Conservation (phyloP, 208 protist species). For the Angomonas ambiguus region DNA sequence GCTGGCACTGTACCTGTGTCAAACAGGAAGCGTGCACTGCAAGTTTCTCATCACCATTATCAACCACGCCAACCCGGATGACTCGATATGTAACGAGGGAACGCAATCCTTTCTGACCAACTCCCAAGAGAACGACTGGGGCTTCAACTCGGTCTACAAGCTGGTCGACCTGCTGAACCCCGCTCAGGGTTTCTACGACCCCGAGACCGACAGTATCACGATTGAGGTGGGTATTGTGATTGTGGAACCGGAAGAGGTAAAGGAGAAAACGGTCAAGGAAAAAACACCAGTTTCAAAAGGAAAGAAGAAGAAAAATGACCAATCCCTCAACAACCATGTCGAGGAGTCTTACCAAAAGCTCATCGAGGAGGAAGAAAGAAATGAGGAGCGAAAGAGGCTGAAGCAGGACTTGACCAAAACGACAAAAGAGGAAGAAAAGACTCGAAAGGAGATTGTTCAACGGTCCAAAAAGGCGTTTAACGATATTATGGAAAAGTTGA, state of each 20-base stretch:
- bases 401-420: slow-evolving; percentile 76
- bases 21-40: slow-evolving; percentile 87
- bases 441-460: slow-evolving; percentile 77
- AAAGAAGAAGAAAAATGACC: slow-evolving; percentile 47
- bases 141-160: slow-evolving; percentile 89
- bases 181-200: slow-evolving; percentile 64
- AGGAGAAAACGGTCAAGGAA: slow-evolving; percentile 23
- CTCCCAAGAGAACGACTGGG: slow-evolving; percentile 90
- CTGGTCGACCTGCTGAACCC: slow-evolving; percentile 77
- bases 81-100: slow-evolving; percentile 89
- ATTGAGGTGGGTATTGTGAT: slow-evolving; percentile 89
- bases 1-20: slow-evolving; percentile 87
- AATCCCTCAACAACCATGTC: slow-evolving; percentile 45
- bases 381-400: slow-evolving; percentile 58
- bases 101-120: slow-evolving; percentile 83
- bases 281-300: slow-evolving; percentile 14
- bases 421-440: slow-evolving; percentile 79
- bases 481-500: slow-evolving; percentile 63
- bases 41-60: slow-evolving; percentile 90
- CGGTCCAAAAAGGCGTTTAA: slow-evolving; percentile 58
- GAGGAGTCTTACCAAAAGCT: slow-evolving; percentile 66
- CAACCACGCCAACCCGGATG: slow-evolving; percentile 76
- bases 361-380: slow-evolving; percentile 76
- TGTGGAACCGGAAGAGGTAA: slow-evolving; percentile 67
- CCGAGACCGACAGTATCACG: slow-evolving; percentile 76